These are phyloP conservation scores for Vararia minispora DNA, from an alignment of 768 basidiomycete genomes.

Conservation along the genomic window DNA sequence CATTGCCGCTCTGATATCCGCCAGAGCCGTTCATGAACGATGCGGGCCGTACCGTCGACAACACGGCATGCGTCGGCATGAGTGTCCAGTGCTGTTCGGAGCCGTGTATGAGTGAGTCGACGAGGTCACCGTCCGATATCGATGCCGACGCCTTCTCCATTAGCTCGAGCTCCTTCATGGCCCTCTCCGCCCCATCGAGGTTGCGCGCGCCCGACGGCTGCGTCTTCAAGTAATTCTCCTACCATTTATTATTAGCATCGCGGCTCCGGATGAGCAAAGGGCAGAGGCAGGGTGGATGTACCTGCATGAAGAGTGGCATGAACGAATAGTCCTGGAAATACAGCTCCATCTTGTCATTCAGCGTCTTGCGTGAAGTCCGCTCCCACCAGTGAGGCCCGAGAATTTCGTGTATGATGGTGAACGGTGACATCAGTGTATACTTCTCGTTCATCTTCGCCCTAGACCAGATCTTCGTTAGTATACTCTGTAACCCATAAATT, in stretches of 20 bases:
- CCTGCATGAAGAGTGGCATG: conserved; percentile 92
- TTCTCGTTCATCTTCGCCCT: conserved; percentile 90
- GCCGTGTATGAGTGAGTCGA: conserved; percentile 89
- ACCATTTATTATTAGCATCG: conserved; percentile 1
- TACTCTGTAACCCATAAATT: too few relatives aligned
- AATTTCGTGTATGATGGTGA: conserved; percentile 82
- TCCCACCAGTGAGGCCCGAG: conserved; percentile 90
- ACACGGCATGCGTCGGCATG: conserved; percentile 88
- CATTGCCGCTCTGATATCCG: conserved; percentile 54
- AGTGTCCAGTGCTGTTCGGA: conserved; percentile 93
- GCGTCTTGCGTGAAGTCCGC: conserved; percentile 62
- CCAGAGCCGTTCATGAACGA: conserved; percentile 70
- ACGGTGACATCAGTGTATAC: conserved; percentile 82
- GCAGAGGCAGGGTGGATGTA: conserved; percentile 21
- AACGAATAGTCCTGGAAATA: conserved; percentile 97
- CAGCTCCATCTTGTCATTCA: conserved; percentile 88
- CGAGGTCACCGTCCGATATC: conserved; percentile 90
- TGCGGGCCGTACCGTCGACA: conserved; percentile 83
- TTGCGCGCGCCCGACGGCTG: conserved; percentile 52
- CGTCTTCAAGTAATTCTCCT: conserved; percentile 94
- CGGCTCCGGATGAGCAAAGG: too few relatives aligned
- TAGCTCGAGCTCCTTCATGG: conserved; percentile 63
- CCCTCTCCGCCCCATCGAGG: conserved; percentile 49
- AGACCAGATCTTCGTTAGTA: too few relatives aligned
- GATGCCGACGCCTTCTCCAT: conserved; percentile 86